Evolutionary conservation across 306 rosid genomes (phyloP), one percentile per base, ranked within the genome.

Genomic region (Medicago lupulina): DNA sequence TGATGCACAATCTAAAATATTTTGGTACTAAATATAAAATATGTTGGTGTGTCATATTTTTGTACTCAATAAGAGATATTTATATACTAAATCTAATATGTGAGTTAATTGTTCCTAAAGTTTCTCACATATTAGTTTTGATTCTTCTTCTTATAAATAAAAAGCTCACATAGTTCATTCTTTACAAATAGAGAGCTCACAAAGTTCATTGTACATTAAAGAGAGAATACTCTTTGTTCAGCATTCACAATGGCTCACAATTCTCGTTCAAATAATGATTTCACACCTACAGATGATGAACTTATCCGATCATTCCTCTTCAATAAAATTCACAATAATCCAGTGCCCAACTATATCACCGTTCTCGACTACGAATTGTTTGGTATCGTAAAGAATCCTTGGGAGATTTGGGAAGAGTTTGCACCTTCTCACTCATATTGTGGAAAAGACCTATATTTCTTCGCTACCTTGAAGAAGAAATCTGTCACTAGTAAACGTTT

Each of bases 391-490:
- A 47, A 19, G 3, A 70, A 61, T 17, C 69, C 81, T 7, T 57
- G 60, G 75, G 65, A 78, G 2, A 78, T 78, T 59, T 78, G 81
- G 71, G 53, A 78, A 15, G 64, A 28, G 17, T 69, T 69, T n/a
- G 44, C 4, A 31, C 71, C 16, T 5, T 57, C 51, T 0, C 13
- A 60, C 13, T 39, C 73, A 0, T 59, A 77, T 0, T 1, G 9
- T 1, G 76, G 46, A 36, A 78, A 10, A 7, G 81, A 78, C 44
- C 55, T 78, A 0, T 78, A 70, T 9, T 70, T 78, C 19, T 78
- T 78, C 63, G 60, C 65, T 4, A 47, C 4, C 0, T 36, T 49
- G 0, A 78, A 78, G 71, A 78, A n/a, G 71, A 78, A 78, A 17
- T 34, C 3, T 0, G 7, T 7, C 1, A 34, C 16, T 38, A 34